These are phyloP conservation scores for Rhinocladiella similis DNA, from an alignment of 2,329 filamentous ascomycete genomes.

Conservation along the genomic window DNA sequence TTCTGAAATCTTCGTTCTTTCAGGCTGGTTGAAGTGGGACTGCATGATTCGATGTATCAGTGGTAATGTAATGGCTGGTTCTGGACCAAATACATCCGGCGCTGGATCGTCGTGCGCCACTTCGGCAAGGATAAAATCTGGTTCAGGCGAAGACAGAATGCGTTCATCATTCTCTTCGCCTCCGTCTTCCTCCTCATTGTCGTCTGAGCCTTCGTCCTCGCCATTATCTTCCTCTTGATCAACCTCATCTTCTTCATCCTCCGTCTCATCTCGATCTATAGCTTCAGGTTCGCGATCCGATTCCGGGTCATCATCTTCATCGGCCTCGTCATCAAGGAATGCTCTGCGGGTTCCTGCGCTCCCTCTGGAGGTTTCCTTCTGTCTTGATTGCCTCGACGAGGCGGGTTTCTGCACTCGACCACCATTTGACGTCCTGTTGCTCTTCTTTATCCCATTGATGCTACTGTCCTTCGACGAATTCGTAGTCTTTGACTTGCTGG, in stretches of 20 bases:
- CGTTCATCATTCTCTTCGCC: slow-evolving; percentile 12
- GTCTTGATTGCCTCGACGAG: neutral
- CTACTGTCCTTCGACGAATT: slow-evolving; percentile 25
- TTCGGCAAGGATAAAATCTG: slow-evolving; percentile 51
- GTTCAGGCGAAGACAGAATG: slow-evolving; percentile 34
- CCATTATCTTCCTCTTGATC: neutral
- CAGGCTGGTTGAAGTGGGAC: slow-evolving; percentile 70
- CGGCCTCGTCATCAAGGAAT: slow-evolving; percentile 9
- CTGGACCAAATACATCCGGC: neutral
- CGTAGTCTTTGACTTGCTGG: slow-evolving; percentile 20
- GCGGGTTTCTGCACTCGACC: neutral
- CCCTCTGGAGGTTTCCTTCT: neutral
- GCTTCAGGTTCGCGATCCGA: neutral
- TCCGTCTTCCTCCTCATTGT: slow-evolving; percentile 9
- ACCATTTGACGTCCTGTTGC: slow-evolving; percentile 12
- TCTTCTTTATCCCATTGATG: slow-evolving; percentile 14
- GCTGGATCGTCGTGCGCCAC: slow-evolving; percentile 37
- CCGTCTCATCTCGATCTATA: slow-evolving; percentile 1
- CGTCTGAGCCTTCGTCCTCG: neutral
- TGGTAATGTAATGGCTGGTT: slow-evolving; percentile 64
- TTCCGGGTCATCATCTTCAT: slow-evolving; percentile 9
- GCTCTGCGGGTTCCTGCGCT: slow-evolving; percentile 13
- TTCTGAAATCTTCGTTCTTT: slow-evolving; percentile 70
- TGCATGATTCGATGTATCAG: slow-evolving; percentile 76
- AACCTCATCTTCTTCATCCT: neutral